Percentiles rank a stretch among this genome's conserved stretches.
Evolutionary conservation across 768 basidiomycete genomes (phyloP).

Genomic region (Gloeophyllum trabeum): DNA sequence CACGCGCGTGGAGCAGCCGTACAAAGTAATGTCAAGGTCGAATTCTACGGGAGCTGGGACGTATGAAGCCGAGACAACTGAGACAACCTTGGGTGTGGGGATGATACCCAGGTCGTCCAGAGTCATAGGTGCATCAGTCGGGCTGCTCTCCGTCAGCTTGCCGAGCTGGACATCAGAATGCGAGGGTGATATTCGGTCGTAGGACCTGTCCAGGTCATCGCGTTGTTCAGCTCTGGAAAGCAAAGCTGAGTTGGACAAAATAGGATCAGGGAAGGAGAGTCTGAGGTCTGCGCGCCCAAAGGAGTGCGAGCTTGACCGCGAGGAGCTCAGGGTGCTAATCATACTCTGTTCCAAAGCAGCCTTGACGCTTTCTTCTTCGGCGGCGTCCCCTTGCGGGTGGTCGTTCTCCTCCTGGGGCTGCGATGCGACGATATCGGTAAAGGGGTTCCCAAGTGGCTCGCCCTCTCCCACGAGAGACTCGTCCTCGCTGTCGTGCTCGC

Average conservation of each 20-base stretch:
- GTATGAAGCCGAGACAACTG: slow-evolving; percentile 17
- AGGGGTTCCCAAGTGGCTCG: not conserved
- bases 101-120: slow-evolving; percentile 10
- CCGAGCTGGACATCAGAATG: slow-evolving; percentile 15
- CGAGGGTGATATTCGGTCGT: slow-evolving; percentile 35
- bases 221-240: too few species aligned
- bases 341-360: slow-evolving; percentile 77
- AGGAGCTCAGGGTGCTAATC: slow-evolving; percentile 67
- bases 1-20: slow-evolving; percentile 45
- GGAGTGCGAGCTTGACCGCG: slow-evolving; percentile 52
- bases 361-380: slow-evolving; percentile 60
- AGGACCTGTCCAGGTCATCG: slow-evolving; percentile 47
- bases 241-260: slow-evolving; percentile 67
- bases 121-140: too few species aligned
- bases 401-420: slow-evolving; percentile 3
- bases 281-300: slow-evolving; percentile 62
- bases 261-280: slow-evolving; percentile 76
- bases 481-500: slow-evolving; percentile 45
- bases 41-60: slow-evolving; percentile 23
- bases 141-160: too few species aligned
- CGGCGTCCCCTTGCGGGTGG: slow-evolving; percentile 25
- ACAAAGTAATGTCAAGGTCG: slow-evolving; percentile 55
- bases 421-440: not conserved
- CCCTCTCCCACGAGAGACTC: not conserved
- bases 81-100: slow-evolving; percentile 22